Evolutionary conservation across 768 basidiomycete genomes (phyloP), one percentile per base, ranked within the genome.

Genomic region (Xanthoconium purpureum): DNA sequence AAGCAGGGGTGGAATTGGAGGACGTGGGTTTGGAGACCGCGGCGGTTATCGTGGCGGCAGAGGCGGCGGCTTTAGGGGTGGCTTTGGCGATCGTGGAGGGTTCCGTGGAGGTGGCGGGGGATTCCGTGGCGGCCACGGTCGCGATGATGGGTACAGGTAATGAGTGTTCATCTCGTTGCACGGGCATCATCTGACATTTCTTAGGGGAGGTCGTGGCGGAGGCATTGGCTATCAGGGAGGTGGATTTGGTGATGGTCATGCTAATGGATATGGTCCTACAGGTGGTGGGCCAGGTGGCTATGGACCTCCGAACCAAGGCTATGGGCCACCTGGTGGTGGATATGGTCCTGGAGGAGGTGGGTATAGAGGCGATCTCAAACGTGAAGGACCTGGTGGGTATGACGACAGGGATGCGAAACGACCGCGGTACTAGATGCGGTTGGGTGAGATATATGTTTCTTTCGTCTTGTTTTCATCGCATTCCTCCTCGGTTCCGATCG

Each of bases 361-460:
- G 52, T 84, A 80, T 71, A 84, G 85, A 59, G 81, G 81, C 37
- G 87, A 87, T 68, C 84, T 89, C 76, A 91, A 91, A 74, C 84
- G 89, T 61, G 80, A 80, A 68, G 84, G 81, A 63, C 80, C 86
- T 51, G 84, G 86, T 75, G 86, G 86, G 72, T 89, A 80, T 72
- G 90, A 92, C 67, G 90, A 92, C 72, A 82, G 90, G 62, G 90
- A 91, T 62, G 65, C 79, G 35, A 93, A 93, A 74, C 87, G 91
- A 68, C 85, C 87, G 66, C 83, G 91, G 67, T 91, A 89, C 74
- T 92, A 83, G 80, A 62, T 66, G 71, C 66, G 70, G 69, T 71
- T 63, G 67, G 67, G 68, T 69, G 69, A 64, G 67, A 74, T 62
- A 66, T 63, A 51, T 24, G 2, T 69, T 66, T 64, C 54, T 56